Evolutionary conservation across 2,329 filamentous ascomycete species (phyloP), one percentile per base, ranked within the genome.

Genomic region (Cladosporium sp.): DNA sequence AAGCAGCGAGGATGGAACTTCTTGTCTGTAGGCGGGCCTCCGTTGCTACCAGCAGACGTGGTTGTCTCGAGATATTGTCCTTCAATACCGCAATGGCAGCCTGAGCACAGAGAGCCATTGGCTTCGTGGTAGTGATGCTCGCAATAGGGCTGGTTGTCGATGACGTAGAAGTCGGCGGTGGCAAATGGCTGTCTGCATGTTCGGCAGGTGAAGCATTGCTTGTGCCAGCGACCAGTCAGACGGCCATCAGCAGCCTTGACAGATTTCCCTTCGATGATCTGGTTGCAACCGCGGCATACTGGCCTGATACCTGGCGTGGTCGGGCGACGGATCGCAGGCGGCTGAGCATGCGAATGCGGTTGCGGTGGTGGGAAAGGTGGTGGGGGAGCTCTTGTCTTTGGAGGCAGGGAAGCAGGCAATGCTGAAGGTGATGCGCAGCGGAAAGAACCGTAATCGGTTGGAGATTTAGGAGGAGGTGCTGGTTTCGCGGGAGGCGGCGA

Each of bases 1-100:
- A 98, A 88, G 70, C 93, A 98, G 7, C 80, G 76, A 0, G 88
- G 82, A 66, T 98, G 93, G 68, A 90, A 93, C 66, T 96, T 96
- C 59, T 82, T 78, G 29, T 77, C 73, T 33, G 13, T 38, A 2
- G 38, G 39, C 8, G 15, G 39, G 9, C 35, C 48, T 30, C 30
- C 49, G 7, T 36, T 42, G 35, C 16, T 38, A 8, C 40, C 48
- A 20, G 41, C 33, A n/a, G 48, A 27, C 8, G 41, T 40, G 38
- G 40, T 61, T 25, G 93, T 94, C 66, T 95, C 90, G 32, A 96
- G 76, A 61, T 95, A 98, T 59, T 91, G 85, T 0, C 93, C 93
- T 68, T 98, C 93, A 58, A 98, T 97, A 12, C 93, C 93, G 9
- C 76, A 75, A 56, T 86, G 79, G 67, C 93, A 98, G 25, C 78